Conservation (phyloP, 2,329 filamentous ascomycete species). For the Cordyceps cicadae region DNA sequence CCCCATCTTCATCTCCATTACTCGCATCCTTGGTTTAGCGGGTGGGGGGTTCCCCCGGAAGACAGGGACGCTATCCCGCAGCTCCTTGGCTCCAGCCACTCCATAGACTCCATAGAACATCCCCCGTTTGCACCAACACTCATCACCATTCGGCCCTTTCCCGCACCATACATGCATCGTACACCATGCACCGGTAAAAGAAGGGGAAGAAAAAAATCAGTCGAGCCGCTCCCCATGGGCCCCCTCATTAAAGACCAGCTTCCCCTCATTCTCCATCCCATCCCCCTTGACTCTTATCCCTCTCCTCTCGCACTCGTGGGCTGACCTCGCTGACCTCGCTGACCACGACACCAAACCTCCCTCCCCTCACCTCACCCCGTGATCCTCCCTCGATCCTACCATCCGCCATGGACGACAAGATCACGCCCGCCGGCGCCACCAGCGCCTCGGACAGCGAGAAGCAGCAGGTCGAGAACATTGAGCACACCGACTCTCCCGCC, state of each 20-base stretch:
- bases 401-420: constrained; percentile 10
- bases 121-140: background rate
- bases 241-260: background rate
- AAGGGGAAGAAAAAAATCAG: too few species aligned
- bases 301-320: background rate
- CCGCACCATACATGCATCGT: background rate
- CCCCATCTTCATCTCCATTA: constrained; percentile 9
- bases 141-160: constrained; percentile 6
- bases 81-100: too few species aligned
- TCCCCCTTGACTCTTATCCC: background rate
- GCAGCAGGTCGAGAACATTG: constrained; percentile 7
- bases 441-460: background rate
- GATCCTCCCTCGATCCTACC: background rate
- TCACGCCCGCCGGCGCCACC: background rate
- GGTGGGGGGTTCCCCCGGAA: constrained; percentile 3
- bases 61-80: background rate
- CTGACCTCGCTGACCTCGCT: too few species aligned
- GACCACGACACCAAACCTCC: background rate
- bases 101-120: too few species aligned
- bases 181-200: too few species aligned
- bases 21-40: background rate
- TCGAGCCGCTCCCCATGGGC: background rate
- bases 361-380: background rate
- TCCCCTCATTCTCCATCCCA: background rate
- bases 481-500: background rate